phyloP scores from a whole-genome alignment of 2,329 filamentous ascomycete species.

The Neonectria magnoliae region DNA sequence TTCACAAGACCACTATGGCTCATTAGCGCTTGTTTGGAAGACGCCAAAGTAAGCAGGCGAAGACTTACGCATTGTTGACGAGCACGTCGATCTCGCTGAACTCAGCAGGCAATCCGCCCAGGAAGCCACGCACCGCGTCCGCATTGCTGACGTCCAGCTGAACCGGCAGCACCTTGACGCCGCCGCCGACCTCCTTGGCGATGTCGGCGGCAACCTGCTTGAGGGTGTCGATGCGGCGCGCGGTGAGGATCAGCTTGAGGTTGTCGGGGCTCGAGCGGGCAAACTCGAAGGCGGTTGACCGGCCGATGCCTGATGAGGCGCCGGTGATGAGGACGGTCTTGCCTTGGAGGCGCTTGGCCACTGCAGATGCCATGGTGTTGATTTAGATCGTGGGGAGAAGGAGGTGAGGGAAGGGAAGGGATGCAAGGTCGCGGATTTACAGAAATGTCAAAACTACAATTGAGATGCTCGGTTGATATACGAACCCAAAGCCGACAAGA shows the following conservation, averaged over 20 bases:
- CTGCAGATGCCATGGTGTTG: conserved; percentile 63
- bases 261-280: conserved; percentile 82
- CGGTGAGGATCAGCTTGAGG: conserved; percentile 86
- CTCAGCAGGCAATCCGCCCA: conserved; percentile 77
- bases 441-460: not conserved
- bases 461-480: conserved; percentile 23
- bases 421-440: not conserved
- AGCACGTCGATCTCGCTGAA: conserved; percentile 87
- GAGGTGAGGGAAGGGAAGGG: not conserved
- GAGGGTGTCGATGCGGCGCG: conserved; percentile 81
- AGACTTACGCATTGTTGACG: conserved; percentile 91
- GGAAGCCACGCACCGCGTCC: conserved; percentile 77
- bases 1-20: conserved; percentile 83
- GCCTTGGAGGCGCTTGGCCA: conserved; percentile 84
- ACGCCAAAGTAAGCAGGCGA: not conserved
- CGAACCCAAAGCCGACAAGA: not conserved
- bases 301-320: conserved; percentile 91
- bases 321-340: conserved; percentile 95
- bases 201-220: conserved; percentile 82
- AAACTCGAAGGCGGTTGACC: conserved; percentile 85
- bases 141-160: conserved; percentile 88
- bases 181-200: conserved; percentile 76
- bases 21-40: not conserved
- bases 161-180: conserved; percentile 82
- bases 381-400: not conserved